Evolutionary conservation across 176 grass and related monocot species (phyloP), one percentile per base, ranked within the genome.

Genomic region (Oryza punctata): DNA sequence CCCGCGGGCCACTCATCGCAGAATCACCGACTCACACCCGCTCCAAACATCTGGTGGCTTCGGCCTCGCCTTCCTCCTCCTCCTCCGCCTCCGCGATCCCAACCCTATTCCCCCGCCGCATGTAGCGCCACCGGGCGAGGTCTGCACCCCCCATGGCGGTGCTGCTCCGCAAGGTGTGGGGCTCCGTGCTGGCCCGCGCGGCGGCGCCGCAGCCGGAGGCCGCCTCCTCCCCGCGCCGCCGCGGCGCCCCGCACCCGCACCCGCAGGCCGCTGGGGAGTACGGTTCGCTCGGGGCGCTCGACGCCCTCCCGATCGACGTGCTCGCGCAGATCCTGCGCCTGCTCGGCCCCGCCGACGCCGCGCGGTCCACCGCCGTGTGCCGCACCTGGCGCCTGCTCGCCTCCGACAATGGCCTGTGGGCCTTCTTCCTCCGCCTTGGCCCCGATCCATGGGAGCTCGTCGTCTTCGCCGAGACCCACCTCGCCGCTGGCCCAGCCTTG

Each of bases 391-490:
- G 85, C 65, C 13, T 84, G 67, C 82, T 95, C 87, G 91, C 80
- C 65, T 88, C 91, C 65, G 93, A 95, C 65, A 95, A 98, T 82
- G 65, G 23, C 70, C 87, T 98, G 28, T 98, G 96, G 96, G 79
- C 92, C 72, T 90, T 84, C 81, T 95, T 95, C 78, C 82, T 94
- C 47, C 84, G 80, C 80, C 87, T 78, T 44, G 93, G 89, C 37
- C 87, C 87, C 73, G 93, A 92, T 37, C 86, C 87, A 21, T 98
- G 93, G 96, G 91, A 98, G 77, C 85, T 81, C 72, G 79, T 95
- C 52, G 78, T 89, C 32, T 98, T 98, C 83, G 85, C 96, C 10
- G 96, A 98, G 91, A 95, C 93, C 60, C 93, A 95, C 64, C 84
- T 98, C 52, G 66, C 81, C 13, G 32, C 79, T 12, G 87, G 87